phyloP scores from a whole-genome alignment of 345 rosid genomes.

The Syzygium oleosum region DNA sequence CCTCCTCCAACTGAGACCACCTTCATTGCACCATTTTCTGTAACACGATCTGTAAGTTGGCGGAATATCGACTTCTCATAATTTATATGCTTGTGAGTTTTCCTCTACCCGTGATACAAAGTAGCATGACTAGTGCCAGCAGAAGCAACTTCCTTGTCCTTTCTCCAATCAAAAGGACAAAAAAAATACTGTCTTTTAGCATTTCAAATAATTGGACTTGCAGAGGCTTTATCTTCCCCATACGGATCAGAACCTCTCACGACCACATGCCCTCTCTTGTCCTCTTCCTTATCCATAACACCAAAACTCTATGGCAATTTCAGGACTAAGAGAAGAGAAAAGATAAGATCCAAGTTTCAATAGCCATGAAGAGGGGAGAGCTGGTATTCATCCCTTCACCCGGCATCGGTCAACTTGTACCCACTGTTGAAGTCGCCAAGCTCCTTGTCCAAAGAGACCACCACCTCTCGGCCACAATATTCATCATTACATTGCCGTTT shows the following conservation, averaged over 20 bases:
- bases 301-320: not conserved
- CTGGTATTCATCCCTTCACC: not conserved
- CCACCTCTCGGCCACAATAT: slow-evolving; percentile 34
- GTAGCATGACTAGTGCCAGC: not conserved
- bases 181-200: not conserved
- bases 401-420: slow-evolving; percentile 36
- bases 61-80: not conserved
- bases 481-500: slow-evolving; percentile 14
- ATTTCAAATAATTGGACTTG: not conserved
- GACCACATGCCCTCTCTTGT: not conserved
- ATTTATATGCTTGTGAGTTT: not conserved
- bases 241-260: not conserved
- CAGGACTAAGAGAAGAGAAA: not conserved
- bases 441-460: slow-evolving; percentile 27
- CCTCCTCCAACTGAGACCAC: not conserved
- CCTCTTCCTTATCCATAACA: not conserved
- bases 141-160: not conserved
- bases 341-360: not conserved
- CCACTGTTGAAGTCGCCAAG: slow-evolving; percentile 32
- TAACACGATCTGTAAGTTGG: not conserved
- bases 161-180: not conserved
- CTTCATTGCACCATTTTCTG: not conserved
- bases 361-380: slow-evolving; percentile 4
- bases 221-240: not conserved
- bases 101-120: not conserved